Evolutionary conservation across 2,329 filamentous ascomycete species (phyloP), one percentile per base, ranked within the genome.

Genomic region (Fusarium euwallaceae): DNA sequence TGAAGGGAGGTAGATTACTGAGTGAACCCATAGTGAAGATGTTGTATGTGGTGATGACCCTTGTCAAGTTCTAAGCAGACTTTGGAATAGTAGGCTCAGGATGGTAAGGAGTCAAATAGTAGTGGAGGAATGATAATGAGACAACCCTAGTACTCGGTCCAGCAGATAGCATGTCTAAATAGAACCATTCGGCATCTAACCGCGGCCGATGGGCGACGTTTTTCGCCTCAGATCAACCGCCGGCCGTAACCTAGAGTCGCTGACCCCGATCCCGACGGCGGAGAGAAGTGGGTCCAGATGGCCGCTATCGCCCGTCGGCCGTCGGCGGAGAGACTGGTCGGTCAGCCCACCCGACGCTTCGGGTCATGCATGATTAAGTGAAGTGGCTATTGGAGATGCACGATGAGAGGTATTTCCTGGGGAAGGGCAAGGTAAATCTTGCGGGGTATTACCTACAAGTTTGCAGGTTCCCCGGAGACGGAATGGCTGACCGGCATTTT

Each of bases 11-110:
- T 37, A 64, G 53, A 58, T 58, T 36, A 8, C 43, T 48, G 22
- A 58, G 53, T 34, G 61, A 55, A 36, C 61, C 61, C 61, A 63
- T 63, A 12, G 10, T 53, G 41, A 36, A 36, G 16, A 36, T 58
- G 29, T 27, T 27, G 27, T 58, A n/a, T 56, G 16, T 56, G n/a
- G 20, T 56, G 43, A 48, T 24, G 22, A 48, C 14, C 43, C 43
- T 58, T 24, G 53, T 39, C 5, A 14, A 29, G 56, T 29, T 41
- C 56, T 12, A 59, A 27, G 20, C 14, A 24, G 43, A 48, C 43
- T 48, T 24, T 17, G 43, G 14, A 48, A 48, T 17, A 27, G 43
- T 11, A 48, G 4, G 10, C 43, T 27, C 8, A 6, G 43, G 43
- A 17, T 17, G 1, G 43, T 6, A 10, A 24, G 20, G 20, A 48